A percentile compares a stretch with the other conserved stretches of the same genome.
Evolutionary conservation across 352 stramenopile genomes (phyloP).

Genomic region (Phytophthora melonis): DNA sequence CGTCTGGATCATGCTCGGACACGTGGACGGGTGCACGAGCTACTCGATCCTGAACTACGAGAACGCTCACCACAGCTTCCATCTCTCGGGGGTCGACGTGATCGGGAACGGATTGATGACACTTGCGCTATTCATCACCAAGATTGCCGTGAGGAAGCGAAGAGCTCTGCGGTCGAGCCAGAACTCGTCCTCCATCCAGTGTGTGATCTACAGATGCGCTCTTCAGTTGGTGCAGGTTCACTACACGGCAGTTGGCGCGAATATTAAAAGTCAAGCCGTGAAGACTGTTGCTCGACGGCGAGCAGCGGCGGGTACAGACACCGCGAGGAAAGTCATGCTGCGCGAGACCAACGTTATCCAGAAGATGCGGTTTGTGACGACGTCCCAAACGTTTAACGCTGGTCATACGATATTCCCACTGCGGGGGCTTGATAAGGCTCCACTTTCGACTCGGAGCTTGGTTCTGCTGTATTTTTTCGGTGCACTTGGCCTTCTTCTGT

Average conservation of each 20-base stretch:
- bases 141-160: slow-evolving; percentile 35
- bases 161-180: background rate
- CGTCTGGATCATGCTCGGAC: slow-evolving; percentile 26
- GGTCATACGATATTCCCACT: background rate
- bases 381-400: background rate
- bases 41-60: slow-evolving; percentile 25
- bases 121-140: slow-evolving; percentile 31
- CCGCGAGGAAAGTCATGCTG: background rate
- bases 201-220: slow-evolving; percentile 23
- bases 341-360: slow-evolving; percentile 25
- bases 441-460: background rate
- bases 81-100: slow-evolving; percentile 26
- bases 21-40: slow-evolving; percentile 15
- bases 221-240: background rate
- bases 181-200: slow-evolving; percentile 26
- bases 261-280: background rate
- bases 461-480: slow-evolving; percentile 4
- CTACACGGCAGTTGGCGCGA: background rate
- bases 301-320: background rate
- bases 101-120: slow-evolving; percentile 40
- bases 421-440: background rate
- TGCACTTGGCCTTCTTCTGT: slow-evolving; percentile 9
- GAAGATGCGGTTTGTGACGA: slow-evolving; percentile 10
- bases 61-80: slow-evolving; percentile 19
- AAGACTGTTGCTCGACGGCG: background rate